Base-by-base conservation (phyloP, 768 basidiomycete genomes). In the Agrocybe praecox region DNA sequence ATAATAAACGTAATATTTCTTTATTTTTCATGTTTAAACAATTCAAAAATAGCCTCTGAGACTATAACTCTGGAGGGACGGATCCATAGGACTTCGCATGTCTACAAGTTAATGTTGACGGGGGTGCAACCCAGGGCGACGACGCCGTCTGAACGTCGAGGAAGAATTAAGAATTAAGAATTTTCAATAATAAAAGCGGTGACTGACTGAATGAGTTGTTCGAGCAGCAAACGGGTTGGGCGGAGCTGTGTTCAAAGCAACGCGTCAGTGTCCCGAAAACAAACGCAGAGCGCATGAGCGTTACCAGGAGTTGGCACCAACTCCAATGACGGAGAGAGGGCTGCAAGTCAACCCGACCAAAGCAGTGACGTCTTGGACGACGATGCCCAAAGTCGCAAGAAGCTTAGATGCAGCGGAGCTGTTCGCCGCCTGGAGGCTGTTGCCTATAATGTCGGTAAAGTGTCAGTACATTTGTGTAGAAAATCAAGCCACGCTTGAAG, bases 51-150 rank as follows among this genome's bases (percentile, higher is more conserved):
- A 9, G 4, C 26, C 5, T 29, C 9, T 9, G 4, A 9, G 9
- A 29, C 26, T 9, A n/a, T n/a, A n/a, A n/a, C n/a, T n/a, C n/a
- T n/a, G n/a, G n/a, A n/a, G n/a, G n/a, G n/a, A n/a, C n/a, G n/a
- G n/a, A n/a, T n/a, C n/a, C n/a, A n/a, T 40, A 15, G 14, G 12
- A 4, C 12, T 40, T 29, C 9, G 26, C 36, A 42, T 3, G 22
- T 36, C 55, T 57, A 68, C 46, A 66, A 53, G 52, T 59, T 60
- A 53, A 67, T 48, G 56, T 69, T 65, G 50, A 69, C 52, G 50
- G 68, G 69, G 53, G 53, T 57, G 62, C 68, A 71, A 36, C 68
- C 70, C 26, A 70, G 52, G 29, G 65, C 62, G 36, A 70, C 52
- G 48, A 70, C 57, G 21, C 69, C 70, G 19, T 48, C 49, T 52